Evolutionary conservation across 2,329 filamentous ascomycete species (phyloP).

Genomic region (Kalaharituber pfeilii): DNA sequence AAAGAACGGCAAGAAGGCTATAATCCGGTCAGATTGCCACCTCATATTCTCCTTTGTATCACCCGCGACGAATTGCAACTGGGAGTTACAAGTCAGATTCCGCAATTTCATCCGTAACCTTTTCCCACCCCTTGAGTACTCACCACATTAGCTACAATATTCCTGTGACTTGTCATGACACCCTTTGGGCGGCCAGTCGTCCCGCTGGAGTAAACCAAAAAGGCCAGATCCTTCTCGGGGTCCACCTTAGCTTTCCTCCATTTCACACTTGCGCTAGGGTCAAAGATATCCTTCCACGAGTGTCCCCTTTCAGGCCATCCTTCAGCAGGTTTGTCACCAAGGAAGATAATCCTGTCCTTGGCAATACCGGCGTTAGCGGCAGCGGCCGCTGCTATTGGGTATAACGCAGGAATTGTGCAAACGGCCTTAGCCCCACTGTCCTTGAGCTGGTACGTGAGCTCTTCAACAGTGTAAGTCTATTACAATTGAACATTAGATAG

Average conservation of each 20-base stretch:
- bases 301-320: slow-evolving; percentile 27
- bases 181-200: slow-evolving; percentile 87
- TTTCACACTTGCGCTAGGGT: slow-evolving; percentile 56
- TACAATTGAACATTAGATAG: background rate
- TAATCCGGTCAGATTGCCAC: slow-evolving; percentile 49
- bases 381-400: slow-evolving; percentile 49
- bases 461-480: slow-evolving; percentile 42
- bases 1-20: slow-evolving; percentile 76
- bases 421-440: slow-evolving; percentile 60
- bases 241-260: slow-evolving; percentile 42
- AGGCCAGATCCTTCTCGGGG: slow-evolving; percentile 56
- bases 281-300: slow-evolving; percentile 35
- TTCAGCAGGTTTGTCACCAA: slow-evolving; percentile 46
- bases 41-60: slow-evolving; percentile 33
- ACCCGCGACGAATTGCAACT: slow-evolving; percentile 26
- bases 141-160: slow-evolving; percentile 56
- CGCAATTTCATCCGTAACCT: background rate
- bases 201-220: slow-evolving; percentile 74
- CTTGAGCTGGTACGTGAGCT: slow-evolving; percentile 68
- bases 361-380: slow-evolving; percentile 53
- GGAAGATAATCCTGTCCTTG: slow-evolving; percentile 52
- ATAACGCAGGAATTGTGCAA: slow-evolving; percentile 51
- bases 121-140: too few species aligned
- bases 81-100: slow-evolving; percentile 32
- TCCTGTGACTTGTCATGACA: slow-evolving; percentile 68